Base-by-base conservation (phyloP, 768 basidiomycete species). In the Leucocoprinus birnbaumii region DNA sequence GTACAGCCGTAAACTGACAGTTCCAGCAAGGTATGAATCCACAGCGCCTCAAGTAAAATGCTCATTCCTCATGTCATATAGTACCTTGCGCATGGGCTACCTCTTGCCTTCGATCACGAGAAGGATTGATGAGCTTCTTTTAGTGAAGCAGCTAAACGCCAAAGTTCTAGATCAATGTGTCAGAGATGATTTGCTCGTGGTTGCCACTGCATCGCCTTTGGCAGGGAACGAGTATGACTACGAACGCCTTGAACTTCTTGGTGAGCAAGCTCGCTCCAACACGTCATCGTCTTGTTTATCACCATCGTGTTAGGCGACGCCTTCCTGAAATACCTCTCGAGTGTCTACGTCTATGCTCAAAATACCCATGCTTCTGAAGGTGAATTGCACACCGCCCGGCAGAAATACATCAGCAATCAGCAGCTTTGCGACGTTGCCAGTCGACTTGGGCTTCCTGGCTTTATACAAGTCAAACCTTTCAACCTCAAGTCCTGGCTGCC, bases 241-340 rank as follows among this genome's bases (percentile, higher is more conserved):
- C 67, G 90, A 95, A 69, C 83, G 92, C 34, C 71, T 93, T 44
- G 93, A 94, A 66, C 75, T 93, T 48, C 77, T 94, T 14, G 92
- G 91, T 91, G 61, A 56, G 73, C 57, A 45, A 5, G 21, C 7
- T 35, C n/a, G n/a, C 13, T 48, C 10, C 14, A 48, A 11, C 6
- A n/a, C 31, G n/a, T n/a, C 2, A 16, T n/a, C 6, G 27, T n/a
- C 4, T 22, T 48, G n/a, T 34, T 18, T 10, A 19, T n/a, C n/a
- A n/a, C n/a, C n/a, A n/a, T n/a, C n/a, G 18, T 21, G 57, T 25
- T 60, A 85, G 91, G 92, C 26, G 93, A 94, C 68, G 82, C 90
- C 21, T 90, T 89, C 66, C 72, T 95, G 58, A 95, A 95, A 68
- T 87, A 86, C 63, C 67, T 93, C 44, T 76, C 84, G 6, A 86